phyloP scores from a whole-genome alignment of 2,329 filamentous ascomycete species.

The Aspergillus ruber region DNA sequence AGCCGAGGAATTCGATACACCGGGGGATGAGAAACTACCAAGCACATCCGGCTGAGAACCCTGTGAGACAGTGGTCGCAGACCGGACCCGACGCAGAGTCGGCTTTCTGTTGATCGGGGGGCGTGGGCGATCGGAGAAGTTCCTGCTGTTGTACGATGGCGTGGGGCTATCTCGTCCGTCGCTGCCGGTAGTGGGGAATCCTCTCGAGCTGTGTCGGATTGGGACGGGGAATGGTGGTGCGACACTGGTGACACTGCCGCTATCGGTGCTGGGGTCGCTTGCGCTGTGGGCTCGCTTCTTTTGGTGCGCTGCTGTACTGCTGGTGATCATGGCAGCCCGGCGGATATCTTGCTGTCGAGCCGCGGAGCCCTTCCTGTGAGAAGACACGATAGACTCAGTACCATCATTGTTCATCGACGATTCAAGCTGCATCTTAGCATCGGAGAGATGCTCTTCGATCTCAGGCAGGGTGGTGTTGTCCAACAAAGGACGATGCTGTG shows the following conservation, averaged over 20 bases:
- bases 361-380: slow-evolving; percentile 31
- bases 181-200: slow-evolving; percentile 60
- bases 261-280: slow-evolving; percentile 39
- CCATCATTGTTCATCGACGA: background rate
- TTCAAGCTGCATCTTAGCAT: slow-evolving; percentile 1
- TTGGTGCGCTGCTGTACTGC: slow-evolving; percentile 65
- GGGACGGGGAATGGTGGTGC: slow-evolving; percentile 87
- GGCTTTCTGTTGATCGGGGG: slow-evolving; percentile 52
- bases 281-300: slow-evolving; percentile 50
- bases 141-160: slow-evolving; percentile 45
- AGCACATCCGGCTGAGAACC: slow-evolving; percentile 52
- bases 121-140: slow-evolving; percentile 51
- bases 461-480: slow-evolving; percentile 30
- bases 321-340: slow-evolving; percentile 73
- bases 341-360: slow-evolving; percentile 59
- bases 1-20: slow-evolving; percentile 57
- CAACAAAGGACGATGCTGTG: slow-evolving; percentile 23
- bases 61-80: slow-evolving; percentile 65
- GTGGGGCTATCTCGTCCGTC: slow-evolving; percentile 76
- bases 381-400: background rate
- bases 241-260: slow-evolving; percentile 30
- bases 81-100: slow-evolving; percentile 74
- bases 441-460: slow-evolving; percentile 29
- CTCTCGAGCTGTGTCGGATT: slow-evolving; percentile 76
- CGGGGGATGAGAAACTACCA: slow-evolving; percentile 42